Evolutionary conservation across 768 basidiomycete genomes (phyloP).

Genomic region (Saitozyma sp.): DNA sequence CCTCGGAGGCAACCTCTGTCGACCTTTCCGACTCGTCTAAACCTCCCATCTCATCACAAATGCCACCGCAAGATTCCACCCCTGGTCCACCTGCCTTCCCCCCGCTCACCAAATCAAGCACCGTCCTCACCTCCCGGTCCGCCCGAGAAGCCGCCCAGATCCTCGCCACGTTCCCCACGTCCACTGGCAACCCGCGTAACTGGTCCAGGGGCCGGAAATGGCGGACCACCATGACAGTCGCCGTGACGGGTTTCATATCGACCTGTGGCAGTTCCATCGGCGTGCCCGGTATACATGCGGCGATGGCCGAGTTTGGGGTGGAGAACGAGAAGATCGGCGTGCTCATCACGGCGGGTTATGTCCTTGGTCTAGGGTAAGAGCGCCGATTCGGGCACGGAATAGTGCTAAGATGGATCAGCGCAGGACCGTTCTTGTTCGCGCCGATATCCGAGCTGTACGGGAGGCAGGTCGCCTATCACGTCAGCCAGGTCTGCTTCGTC

Average conservation of each 20-base stretch:
- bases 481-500: conserved; percentile 26
- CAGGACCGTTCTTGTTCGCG: conserved; percentile 46
- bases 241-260: conserved; percentile 42
- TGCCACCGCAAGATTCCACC: no score
- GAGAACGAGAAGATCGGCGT: conserved; percentile 35
- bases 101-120: conserved; percentile 2
- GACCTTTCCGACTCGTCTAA: no score
- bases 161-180: conserved; percentile 24
- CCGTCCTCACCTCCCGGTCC: conserved; percentile 13
- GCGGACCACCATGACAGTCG: conserved; percentile 27
- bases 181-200: conserved; percentile 34
- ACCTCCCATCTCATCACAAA: no score
- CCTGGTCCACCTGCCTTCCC: not conserved
- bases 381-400: not conserved
- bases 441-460: conserved; percentile 48
- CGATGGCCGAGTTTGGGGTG: conserved; percentile 35
- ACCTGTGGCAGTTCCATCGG: conserved; percentile 39
- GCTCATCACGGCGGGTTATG: conserved; percentile 32
- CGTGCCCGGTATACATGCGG: conserved; percentile 40
- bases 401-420: conserved; percentile 13
- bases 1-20: no score
- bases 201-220: conserved; percentile 35
- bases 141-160: conserved; percentile 21
- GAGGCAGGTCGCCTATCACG: conserved; percentile 36
- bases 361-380: conserved; percentile 48